These are phyloP conservation scores for Neospora caninum DNA, from an alignment of 169 alveolate genomes.

Conservation along the genomic window DNA sequence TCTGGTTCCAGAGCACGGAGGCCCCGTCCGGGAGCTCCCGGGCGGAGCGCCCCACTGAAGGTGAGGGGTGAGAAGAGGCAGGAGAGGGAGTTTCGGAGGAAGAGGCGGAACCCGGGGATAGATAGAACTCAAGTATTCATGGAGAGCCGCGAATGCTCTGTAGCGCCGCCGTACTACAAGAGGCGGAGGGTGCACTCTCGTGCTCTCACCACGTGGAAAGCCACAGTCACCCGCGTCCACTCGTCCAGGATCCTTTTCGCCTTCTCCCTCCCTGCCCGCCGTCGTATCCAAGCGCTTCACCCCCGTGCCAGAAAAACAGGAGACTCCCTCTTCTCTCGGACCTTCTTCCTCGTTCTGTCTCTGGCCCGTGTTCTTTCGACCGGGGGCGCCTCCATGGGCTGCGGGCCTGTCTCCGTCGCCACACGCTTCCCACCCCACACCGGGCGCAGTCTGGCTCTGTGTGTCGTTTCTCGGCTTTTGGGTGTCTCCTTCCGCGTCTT, in stretches of 20 bases:
- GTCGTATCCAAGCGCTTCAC: no score
- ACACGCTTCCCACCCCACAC: no score
- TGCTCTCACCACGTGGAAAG: neutral
- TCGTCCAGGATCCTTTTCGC: neutral
- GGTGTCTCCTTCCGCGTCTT: no score
- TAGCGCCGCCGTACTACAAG: neutral
- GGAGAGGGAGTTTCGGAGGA: conserved; percentile 16
- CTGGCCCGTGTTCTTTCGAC: no score
- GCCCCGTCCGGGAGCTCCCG: neutral
- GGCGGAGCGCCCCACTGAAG: neutral
- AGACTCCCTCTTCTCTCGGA: no score
- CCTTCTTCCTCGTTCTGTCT: no score
- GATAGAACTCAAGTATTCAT: neutral
- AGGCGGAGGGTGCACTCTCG: neutral
- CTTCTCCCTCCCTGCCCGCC: neutral
- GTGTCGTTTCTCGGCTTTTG: no score
- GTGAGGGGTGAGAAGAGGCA: conserved; percentile 34
- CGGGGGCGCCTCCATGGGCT: no score
- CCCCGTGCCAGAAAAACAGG: no score
- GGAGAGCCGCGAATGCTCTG: neutral
- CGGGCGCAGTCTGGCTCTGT: no score
- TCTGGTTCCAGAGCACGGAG: neutral
- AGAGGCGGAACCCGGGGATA: conserved; percentile 7
- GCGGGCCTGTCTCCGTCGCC: no score
- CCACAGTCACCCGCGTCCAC: neutral